phyloP scores from a whole-genome alignment of 805 yeast species.

The Ogataea paradorogensis region DNA sequence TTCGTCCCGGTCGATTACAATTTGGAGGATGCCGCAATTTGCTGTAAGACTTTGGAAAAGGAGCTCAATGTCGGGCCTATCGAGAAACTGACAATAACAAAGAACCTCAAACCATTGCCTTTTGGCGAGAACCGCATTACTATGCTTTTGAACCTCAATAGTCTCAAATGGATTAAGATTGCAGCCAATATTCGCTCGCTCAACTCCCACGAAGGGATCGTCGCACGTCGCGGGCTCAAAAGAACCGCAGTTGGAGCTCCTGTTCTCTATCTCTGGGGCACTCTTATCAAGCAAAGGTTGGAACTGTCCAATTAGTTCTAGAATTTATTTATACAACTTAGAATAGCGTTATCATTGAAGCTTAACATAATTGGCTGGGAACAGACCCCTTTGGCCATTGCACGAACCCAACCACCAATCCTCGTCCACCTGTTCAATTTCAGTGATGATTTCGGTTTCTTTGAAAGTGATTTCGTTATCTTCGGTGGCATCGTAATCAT shows the following conservation, averaged over 20 bases:
- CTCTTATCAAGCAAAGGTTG: conserved; percentile 19
- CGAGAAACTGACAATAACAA: conserved; percentile 9
- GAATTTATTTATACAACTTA: conserved; percentile 6
- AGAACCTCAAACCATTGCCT: conserved; percentile 23
- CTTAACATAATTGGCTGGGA: conserved; percentile 87
- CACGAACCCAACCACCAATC: conserved; percentile 97
- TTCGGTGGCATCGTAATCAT: conserved; percentile 86
- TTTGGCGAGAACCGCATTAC: conserved; percentile 22
- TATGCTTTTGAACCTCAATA: conserved; percentile 56
- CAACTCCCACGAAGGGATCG: conserved; percentile 86
- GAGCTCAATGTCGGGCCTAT: conserved; percentile 10
- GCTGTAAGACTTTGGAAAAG: background rate
- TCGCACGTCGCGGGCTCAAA: conserved; percentile 67
- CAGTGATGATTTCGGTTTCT: conserved; percentile 78
- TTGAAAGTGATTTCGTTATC: conserved; percentile 84
- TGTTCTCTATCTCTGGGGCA: conserved; percentile 47
- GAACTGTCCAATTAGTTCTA: conserved; percentile 1
- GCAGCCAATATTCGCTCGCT: conserved; percentile 68
- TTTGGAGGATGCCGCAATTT: background rate
- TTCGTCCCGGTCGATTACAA: conserved; percentile 6
- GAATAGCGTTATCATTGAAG: conserved; percentile 12
- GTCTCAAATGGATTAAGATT: conserved; percentile 71
- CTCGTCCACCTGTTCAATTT: conserved; percentile 86
- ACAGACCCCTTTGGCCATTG: conserved; percentile 75
- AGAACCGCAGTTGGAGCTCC: conserved; percentile 51